A percentile compares a stretch with the other conserved stretches of the same genome.
These are phyloP conservation scores for Ophiobolus disseminans DNA, from an alignment of 2,329 filamentous ascomycete genomes.

Conservation along the genomic window DNA sequence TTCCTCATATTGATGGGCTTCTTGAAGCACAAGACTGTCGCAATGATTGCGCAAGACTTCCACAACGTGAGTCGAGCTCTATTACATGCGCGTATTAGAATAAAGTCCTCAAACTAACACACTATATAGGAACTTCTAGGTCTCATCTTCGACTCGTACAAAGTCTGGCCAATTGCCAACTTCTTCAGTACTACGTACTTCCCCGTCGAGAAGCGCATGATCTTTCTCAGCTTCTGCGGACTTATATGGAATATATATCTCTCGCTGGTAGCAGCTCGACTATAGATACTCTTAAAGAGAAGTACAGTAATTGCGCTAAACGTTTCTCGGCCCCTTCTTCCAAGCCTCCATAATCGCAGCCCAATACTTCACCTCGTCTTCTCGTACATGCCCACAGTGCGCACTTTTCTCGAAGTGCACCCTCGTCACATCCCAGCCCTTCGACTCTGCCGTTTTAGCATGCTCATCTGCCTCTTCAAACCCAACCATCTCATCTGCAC, in stretches of 20 bases:
- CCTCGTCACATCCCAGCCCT: conserved; percentile 59
- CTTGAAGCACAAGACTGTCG: conserved; percentile 47
- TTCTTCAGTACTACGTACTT: conserved; percentile 73
- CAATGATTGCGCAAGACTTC: conserved; percentile 42
- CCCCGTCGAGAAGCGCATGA: conserved; percentile 71
- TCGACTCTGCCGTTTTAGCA: conserved; percentile 55
- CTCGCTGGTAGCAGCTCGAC: conserved; percentile 63
- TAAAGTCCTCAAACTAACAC: conserved; percentile 6
- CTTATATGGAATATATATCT: conserved; percentile 78
- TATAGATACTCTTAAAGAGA: conserved; percentile 21
- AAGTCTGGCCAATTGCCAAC: conserved; percentile 75
- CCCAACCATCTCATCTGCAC: conserved; percentile 63
- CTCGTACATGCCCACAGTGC: conserved; percentile 68
- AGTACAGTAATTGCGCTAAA: background rate
- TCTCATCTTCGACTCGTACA: conserved; percentile 67
- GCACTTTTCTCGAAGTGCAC: conserved; percentile 65
- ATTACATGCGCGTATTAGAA: no score
- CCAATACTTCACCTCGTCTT: conserved; percentile 67
- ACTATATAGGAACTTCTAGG: conserved; percentile 35
- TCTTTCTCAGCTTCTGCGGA: conserved; percentile 75
- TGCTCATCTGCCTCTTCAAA: conserved; percentile 65
- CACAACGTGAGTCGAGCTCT: conserved; percentile 47
- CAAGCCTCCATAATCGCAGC: conserved; percentile 41
- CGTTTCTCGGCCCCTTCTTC: conserved; percentile 25
- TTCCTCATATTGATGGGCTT: conserved; percentile 69